Evolutionary conservation across 345 rosid genomes (phyloP).

Genomic region (Salix suchowensis): DNA sequence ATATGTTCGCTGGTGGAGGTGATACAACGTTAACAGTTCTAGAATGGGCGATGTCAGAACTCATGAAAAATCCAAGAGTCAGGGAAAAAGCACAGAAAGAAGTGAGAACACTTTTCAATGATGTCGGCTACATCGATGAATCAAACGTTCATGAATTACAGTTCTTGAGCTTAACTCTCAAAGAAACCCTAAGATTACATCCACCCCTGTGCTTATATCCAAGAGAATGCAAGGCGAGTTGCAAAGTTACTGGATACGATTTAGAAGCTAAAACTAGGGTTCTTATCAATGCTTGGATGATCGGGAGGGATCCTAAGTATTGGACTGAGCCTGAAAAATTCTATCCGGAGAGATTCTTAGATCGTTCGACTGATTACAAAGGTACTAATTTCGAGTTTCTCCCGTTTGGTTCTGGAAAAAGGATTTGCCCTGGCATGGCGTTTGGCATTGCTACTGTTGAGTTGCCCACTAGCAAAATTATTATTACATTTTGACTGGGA

Average conservation of each 20-base stretch:
- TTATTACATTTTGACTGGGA: background rate
- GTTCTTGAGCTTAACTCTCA: background rate
- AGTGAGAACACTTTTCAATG: background rate
- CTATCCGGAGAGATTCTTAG: background rate
- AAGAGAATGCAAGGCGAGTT: background rate
- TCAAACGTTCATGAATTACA: background rate
- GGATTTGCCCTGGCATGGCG: background rate
- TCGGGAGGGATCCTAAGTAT: background rate
- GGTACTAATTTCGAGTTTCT: background rate
- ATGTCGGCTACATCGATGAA: background rate
- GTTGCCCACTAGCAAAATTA: background rate
- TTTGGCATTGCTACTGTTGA: background rate
- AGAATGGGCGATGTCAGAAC: constrained; percentile 9
- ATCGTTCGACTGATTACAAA: background rate
- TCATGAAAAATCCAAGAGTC: background rate
- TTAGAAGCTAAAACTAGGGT: background rate
- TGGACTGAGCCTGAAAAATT: background rate
- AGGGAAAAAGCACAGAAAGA: background rate
- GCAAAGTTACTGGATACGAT: background rate
- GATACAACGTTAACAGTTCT: background rate
- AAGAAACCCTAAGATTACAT: background rate
- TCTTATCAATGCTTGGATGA: background rate
- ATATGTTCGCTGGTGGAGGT: background rate
- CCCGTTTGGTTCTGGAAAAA: constrained; percentile 2
- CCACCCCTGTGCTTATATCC: background rate